These are phyloP conservation scores for Syncephalastrum racemosum DNA, from an alignment of 371 early-diverging fungal species.

Conservation along the genomic window DNA sequence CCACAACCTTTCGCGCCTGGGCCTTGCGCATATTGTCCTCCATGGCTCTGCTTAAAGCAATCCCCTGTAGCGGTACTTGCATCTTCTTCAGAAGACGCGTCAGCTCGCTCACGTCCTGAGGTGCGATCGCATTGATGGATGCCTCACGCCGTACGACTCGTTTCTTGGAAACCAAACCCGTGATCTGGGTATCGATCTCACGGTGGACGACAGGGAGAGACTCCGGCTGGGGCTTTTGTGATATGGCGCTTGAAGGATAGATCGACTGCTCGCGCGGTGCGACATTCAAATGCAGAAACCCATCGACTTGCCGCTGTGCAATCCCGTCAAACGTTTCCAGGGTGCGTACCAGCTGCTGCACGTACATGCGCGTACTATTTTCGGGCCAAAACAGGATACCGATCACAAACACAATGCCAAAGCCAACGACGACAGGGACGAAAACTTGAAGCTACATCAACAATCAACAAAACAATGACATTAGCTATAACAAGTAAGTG, in stretches of 20 bases:
- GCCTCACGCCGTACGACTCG: slow-evolving; percentile 39
- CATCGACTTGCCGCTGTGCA: slow-evolving; percentile 26
- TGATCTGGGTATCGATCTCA: slow-evolving; percentile 24
- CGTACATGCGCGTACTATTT: slow-evolving; percentile 37
- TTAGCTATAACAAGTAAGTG: neutral
- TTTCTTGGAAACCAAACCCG: slow-evolving; percentile 28
- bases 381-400: slow-evolving; percentile 38
- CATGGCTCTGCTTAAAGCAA: slow-evolving; percentile 38
- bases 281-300: slow-evolving; percentile 22
- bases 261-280: slow-evolving; percentile 8
- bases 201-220: slow-evolving; percentile 25
- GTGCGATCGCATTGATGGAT: slow-evolving; percentile 36
- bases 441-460: slow-evolving; percentile 7
- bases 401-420: slow-evolving; percentile 27
- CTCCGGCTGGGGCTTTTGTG: slow-evolving; percentile 7
- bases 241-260: slow-evolving; percentile 7
- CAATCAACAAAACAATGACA: neutral
- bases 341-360: slow-evolving; percentile 31
- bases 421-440: slow-evolving; percentile 32
- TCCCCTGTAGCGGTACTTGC: slow-evolving; percentile 36
- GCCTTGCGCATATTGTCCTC: slow-evolving; percentile 46
- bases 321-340: slow-evolving; percentile 34
- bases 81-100: slow-evolving; percentile 38
- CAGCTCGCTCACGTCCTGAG: slow-evolving; percentile 39
- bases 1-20: slow-evolving; percentile 14